These are phyloP conservation scores for Pogostemon cablin DNA, from an alignment of 257 asterid species.

Conservation along the genomic window DNA sequence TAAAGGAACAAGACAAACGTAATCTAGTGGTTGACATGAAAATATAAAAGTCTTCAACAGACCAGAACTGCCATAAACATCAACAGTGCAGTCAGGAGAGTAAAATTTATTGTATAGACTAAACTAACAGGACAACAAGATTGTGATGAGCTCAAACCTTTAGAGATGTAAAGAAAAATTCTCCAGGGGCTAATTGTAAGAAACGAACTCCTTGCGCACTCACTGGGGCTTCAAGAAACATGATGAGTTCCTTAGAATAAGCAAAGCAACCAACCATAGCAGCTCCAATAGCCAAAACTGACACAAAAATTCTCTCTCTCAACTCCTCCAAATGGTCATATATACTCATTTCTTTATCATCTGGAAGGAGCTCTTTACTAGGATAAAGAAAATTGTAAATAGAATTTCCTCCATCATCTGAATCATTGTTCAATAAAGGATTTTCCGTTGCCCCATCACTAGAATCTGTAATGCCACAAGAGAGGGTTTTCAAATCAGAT, in stretches of 20 bases:
- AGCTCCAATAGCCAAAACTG: conserved; percentile 92
- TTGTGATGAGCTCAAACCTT: conserved; percentile 58
- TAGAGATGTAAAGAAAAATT: conserved; percentile 93
- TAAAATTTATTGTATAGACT: not conserved
- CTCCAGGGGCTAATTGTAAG: conserved; percentile 96
- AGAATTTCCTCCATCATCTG: conserved; percentile 57
- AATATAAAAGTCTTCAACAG: conserved; percentile 21
- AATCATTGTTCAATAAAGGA: conserved; percentile 50
- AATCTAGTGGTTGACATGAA: not conserved
- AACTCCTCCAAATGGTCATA: conserved; percentile 96
- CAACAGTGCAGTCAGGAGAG: conserved; percentile 9
- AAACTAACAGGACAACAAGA: conserved; percentile 13
- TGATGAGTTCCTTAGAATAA: conserved; percentile 86
- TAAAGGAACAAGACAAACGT: not conserved
- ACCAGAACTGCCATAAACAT: not conserved
- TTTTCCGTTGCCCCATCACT: conserved; percentile 47
- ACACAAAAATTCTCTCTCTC: conserved; percentile 73
- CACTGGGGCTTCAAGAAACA: conserved; percentile 96
- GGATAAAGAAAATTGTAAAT: conserved; percentile 89
- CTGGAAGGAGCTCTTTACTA: conserved; percentile 91
- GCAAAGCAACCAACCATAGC: conserved; percentile 88
- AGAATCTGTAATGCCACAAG: conserved; percentile 45
- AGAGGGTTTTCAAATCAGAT: not conserved
- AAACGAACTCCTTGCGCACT: conserved; percentile 90
- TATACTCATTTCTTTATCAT: conserved; percentile 95